Conservation (phyloP, 306 rosid species). For the Corylus avellana region DNA sequence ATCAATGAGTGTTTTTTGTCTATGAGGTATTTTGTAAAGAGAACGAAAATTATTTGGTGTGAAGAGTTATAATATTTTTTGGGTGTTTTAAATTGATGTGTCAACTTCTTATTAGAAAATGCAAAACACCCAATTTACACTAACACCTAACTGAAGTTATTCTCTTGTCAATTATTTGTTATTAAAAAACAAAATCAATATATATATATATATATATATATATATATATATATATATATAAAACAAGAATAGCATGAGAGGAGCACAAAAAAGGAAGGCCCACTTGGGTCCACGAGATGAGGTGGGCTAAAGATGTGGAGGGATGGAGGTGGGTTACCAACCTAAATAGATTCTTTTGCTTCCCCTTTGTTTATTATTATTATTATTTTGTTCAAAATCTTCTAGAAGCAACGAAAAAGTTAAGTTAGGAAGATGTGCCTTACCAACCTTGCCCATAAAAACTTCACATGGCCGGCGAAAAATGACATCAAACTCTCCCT, state of each 20-base stretch:
- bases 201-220: too few species aligned
- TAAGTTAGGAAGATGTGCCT: conserved; percentile 41
- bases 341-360: not conserved
- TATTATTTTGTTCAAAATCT: conserved; percentile 7
- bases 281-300: not conserved
- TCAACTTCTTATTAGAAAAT: too few species aligned
- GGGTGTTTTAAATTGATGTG: too few species aligned
- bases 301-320: not conserved
- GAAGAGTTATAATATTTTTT: too few species aligned
- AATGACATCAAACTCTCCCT: conserved; percentile 16
- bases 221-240: too few species aligned
- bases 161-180: too few species aligned
- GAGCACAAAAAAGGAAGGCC: not conserved
- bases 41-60: too few species aligned
- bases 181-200: too few species aligned
- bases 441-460: conserved; percentile 46
- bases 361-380: not conserved
- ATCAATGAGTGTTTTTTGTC: too few species aligned
- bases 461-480: conserved; percentile 39
- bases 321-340: conserved; percentile 4
- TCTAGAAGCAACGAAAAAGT: conserved; percentile 54
- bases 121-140: too few species aligned
- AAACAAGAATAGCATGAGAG: not conserved
- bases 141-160: too few species aligned
- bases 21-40: too few species aligned